These are phyloP conservation scores for Coniella vitis DNA, from an alignment of 2,329 filamentous ascomycete species.

Conservation along the genomic window DNA sequence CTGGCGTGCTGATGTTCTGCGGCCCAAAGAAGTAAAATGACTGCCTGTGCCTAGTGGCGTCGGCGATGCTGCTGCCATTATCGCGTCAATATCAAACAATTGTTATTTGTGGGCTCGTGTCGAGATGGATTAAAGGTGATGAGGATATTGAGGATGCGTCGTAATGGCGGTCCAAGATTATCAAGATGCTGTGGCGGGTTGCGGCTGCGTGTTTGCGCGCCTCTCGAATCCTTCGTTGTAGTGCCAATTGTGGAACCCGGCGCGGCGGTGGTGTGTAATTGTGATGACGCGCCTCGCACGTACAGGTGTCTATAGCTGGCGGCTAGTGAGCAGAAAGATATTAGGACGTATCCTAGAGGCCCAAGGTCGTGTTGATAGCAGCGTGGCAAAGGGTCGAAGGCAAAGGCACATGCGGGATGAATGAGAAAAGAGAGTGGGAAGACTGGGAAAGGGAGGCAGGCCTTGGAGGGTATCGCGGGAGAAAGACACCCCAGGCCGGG, in stretches of 20 bases:
- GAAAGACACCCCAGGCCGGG: slow-evolving; percentile 11
- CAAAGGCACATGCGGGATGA: slow-evolving; percentile 6
- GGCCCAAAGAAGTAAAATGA: slow-evolving; percentile 37
- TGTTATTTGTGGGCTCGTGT: no score
- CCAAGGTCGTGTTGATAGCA: slow-evolving; percentile 13
- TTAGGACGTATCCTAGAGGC: slow-evolving; percentile 13
- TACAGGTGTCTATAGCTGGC: neutral
- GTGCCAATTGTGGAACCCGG: slow-evolving; percentile 8
- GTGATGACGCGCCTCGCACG: slow-evolving; percentile 1
- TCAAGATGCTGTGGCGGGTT: neutral
- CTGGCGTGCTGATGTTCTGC: slow-evolving; percentile 51
- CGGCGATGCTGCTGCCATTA: slow-evolving; percentile 48
- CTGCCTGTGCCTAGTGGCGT: slow-evolving; percentile 44
- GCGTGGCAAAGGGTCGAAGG: slow-evolving; percentile 2
- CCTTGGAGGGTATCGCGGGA: slow-evolving; percentile 10
- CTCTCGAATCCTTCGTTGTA: slow-evolving; percentile 11
- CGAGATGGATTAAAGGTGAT: neutral
- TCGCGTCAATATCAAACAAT: slow-evolving; percentile 14
- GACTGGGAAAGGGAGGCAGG: slow-evolving; percentile 2
- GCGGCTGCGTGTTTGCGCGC: neutral
- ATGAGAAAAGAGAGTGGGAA: neutral
- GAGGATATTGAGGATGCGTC: neutral
- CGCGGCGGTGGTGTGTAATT: neutral
- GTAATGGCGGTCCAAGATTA: neutral
- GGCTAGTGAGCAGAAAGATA: slow-evolving; percentile 9